phyloP scores from a whole-genome alignment of 441 rosid species.

The Mallotus japonicus region DNA sequence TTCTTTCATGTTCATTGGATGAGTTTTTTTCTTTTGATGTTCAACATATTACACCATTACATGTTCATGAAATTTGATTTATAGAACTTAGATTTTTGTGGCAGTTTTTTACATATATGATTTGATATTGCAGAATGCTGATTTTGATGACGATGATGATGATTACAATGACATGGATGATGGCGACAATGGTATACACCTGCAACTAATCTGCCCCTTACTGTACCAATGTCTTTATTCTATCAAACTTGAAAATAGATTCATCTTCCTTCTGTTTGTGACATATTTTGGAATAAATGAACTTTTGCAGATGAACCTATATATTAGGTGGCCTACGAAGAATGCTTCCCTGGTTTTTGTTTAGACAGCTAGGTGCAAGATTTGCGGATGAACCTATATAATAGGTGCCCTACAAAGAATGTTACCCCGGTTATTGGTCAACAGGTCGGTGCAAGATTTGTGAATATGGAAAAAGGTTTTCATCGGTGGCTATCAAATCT shows the following conservation, averaged over 20 bases:
- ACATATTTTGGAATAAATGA: not conserved
- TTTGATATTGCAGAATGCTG: slow-evolving; percentile 32
- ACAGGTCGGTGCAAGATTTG: too few species aligned
- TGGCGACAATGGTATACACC: slow-evolving; percentile 29
- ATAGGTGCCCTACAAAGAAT: too few species aligned
- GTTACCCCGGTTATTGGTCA: too few species aligned
- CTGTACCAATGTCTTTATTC: not conserved
- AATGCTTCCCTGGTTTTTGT: not conserved
- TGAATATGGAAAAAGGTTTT: too few species aligned
- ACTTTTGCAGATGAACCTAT: slow-evolving; percentile 21
- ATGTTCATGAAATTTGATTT: too few species aligned
- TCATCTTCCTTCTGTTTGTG: not conserved
- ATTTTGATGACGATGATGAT: slow-evolving; percentile 46
- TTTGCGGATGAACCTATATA: slow-evolving; percentile 13
- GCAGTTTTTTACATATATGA: not conserved
- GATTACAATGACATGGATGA: slow-evolving; percentile 35
- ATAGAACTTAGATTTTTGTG: not conserved
- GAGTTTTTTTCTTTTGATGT: too few species aligned
- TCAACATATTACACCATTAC: too few species aligned
- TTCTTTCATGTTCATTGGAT: too few species aligned
- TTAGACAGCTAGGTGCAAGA: not conserved
- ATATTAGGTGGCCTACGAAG: not conserved
- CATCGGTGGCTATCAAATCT: too few species aligned
- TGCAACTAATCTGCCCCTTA: not conserved
- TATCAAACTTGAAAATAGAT: not conserved